Evolutionary conservation across 805 yeast genomes (phyloP), one percentile per base, ranked within the genome.

Genomic region (Sugiyamaella chiloensis): DNA sequence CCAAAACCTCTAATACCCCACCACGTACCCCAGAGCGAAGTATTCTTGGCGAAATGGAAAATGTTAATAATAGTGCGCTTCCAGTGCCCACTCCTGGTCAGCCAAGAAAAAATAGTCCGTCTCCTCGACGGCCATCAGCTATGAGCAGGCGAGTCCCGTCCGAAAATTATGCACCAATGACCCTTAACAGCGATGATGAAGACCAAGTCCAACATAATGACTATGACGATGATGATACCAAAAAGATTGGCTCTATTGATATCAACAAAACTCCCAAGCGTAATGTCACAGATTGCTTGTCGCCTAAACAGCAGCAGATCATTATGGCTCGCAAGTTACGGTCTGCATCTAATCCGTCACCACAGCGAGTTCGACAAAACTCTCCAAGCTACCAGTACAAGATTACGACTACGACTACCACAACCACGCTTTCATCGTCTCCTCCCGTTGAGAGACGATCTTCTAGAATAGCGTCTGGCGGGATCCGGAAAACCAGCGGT

Each of bases 31-130:
- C 95, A 3, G 76, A 83, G 24, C 75, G 95, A 62, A 76, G 87
- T 61, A 85, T 90, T 3, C 81, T 87, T 0, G 78, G 80, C 48
- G 79, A 85, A 29, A 71, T 73, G 26, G 78, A 82, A 44, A 80
- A 83, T 57, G 37, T 34, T 21, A 76, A 79, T 26, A 85, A 78
- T 58, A 78, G 81, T 31, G 93, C 93, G 0, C 89, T 93, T 16
- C 99, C 98, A 4, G 77, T 78, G 55, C 87, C 87, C 43, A 87
- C 96, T 1, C 99, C 99, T 0, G 99, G 98, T 1, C 99, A 93
- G 67, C 99, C 99, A 34, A 78, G 97, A 61, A 91, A 91, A 39
- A 48, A 50, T 44, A 46, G 51, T 17, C 60, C 60, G 11, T 44
- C 57, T 2, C 58, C 60, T 2, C 31, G 43, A 24, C 44, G 34